Base-by-base conservation (phyloP, 139 green algal genomes). In the Chlamydomonas asymmetrica region DNA sequence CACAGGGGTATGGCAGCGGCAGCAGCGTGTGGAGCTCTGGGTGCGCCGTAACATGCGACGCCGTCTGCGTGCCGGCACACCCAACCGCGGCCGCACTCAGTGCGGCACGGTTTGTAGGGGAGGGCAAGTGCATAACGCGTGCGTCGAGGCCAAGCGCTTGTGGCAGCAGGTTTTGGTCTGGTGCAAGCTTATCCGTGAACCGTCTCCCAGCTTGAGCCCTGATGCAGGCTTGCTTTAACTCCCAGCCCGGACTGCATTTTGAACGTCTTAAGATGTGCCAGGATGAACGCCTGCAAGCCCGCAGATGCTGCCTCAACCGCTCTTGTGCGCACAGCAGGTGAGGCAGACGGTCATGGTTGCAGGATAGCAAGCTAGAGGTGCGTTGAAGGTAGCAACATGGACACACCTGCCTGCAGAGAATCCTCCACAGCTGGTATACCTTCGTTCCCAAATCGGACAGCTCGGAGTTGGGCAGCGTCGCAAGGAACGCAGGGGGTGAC, bases 1-100 rank as follows among this genome's bases (percentile, higher is more conserved):
- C 73, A 10, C 93, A 88, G 4, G 81, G 77, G 41, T 91, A 48
- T 0, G 93, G 94, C 71, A 97, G 83, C 7, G 85, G 76, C 43
- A 98, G 79, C 65, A 98, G 82, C 22, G 88, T 84, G 73, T 88
- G 82, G 27, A 56, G 49, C 18, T 80, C 78, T 0, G 82, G 54
- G 49, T 81, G 13, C 13, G 38, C 13, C 7, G 35, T 4, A 7
- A 80, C 67, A 22, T 52, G 8, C 7, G 66, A 61, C 9, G 35
- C 66, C 4, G 78, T 67, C 78, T 82, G 65, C 41, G 43, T 9
- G 66, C 25, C 41, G n/a, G 37, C 25, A 18, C 64, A 37, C 7
- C 64, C 35, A 40, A 29, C 7, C 39, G 34, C 40, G 5, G 45
- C 29, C 40, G 43, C 48, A 40, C 4, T 38, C 2, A 16, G 20